Evolutionary conservation across 1,139 yeast genomes (phyloP).

Genomic region (Lodderomyces orthopsilosis): DNA sequence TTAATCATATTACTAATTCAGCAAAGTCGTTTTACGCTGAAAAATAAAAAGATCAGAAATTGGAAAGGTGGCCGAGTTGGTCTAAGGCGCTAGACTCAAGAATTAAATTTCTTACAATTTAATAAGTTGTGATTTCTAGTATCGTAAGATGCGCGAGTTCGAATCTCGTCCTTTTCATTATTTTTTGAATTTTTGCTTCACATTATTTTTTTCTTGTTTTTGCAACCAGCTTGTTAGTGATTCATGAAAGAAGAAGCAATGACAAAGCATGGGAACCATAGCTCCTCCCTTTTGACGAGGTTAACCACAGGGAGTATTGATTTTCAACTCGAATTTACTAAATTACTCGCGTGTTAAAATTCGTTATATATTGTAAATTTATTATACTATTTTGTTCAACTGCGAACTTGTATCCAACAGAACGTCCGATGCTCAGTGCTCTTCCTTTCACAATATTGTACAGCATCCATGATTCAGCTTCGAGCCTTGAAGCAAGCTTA

Average conservation of each 20-base stretch:
- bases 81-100: slow-evolving; percentile 11
- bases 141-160: slow-evolving; percentile 15
- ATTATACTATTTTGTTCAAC: no score
- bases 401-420: not conserved
- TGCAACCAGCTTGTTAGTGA: no score
- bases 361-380: not conserved
- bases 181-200: slow-evolving; percentile 7
- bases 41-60: not conserved
- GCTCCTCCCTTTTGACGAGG: no score
- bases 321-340: no score
- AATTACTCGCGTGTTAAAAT: no score
- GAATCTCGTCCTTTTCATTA: slow-evolving; percentile 14
- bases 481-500: slow-evolving; percentile 46
- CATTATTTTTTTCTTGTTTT: slow-evolving; percentile 1
- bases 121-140: slow-evolving; percentile 10
- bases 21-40: not conserved
- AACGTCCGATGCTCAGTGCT: not conserved
- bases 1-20: not conserved
- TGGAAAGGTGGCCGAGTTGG: slow-evolving; percentile 10
- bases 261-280: no score
- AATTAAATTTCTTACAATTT: slow-evolving; percentile 2
- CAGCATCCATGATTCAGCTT: slow-evolving; percentile 34
- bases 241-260: no score
- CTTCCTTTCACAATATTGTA: slow-evolving; percentile 23
- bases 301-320: no score